Evolutionary conservation across 306 rosid genomes (phyloP).

Genomic region (Betula pendula): DNA sequence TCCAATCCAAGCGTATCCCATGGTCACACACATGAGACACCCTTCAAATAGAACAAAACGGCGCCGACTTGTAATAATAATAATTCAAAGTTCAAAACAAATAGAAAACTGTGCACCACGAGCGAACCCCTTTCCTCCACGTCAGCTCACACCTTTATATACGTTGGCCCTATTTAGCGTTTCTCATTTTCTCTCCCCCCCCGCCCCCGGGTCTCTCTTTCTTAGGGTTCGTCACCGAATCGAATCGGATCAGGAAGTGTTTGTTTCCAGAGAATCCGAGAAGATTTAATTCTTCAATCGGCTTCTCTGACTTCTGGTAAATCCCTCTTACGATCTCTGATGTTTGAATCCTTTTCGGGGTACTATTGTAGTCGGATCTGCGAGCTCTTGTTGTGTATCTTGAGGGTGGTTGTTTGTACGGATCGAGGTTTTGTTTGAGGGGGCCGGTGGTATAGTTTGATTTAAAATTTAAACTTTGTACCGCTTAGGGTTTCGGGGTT

Average conservation of each 20-base stretch:
- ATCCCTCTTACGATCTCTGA: constrained; percentile 27
- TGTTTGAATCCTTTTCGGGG: constrained; percentile 11
- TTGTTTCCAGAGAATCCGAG: constrained; percentile 8
- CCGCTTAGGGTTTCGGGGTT: neutral
- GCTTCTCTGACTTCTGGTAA: constrained; percentile 27
- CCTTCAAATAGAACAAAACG: constrained; percentile 28
- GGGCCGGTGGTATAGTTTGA: neutral
- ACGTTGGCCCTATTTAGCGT: neutral
- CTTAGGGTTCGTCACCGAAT: constrained; percentile 16
- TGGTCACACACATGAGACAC: neutral
- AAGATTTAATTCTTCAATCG: constrained; percentile 17
- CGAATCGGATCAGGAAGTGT: constrained; percentile 7
- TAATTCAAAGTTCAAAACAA: neutral
- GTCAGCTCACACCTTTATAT: constrained; percentile 26
- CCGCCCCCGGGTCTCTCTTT: constrained; percentile 14
- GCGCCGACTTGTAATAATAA: constrained; percentile 30
- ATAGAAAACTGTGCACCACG: too few species aligned
- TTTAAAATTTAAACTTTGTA: neutral
- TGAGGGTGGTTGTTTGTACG: constrained; percentile 3
- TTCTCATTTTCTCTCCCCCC: neutral
- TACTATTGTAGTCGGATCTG: constrained; percentile 10
- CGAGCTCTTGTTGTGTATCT: constrained; percentile 1
- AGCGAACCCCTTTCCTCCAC: constrained; percentile 40
- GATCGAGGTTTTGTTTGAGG: constrained; percentile 10
- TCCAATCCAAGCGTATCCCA: neutral